A percentile compares a stretch with the other conserved stretches of the same genome.
Evolutionary conservation across 441 rosid species (phyloP).

Genomic region (Adansonia grandidieri): DNA sequence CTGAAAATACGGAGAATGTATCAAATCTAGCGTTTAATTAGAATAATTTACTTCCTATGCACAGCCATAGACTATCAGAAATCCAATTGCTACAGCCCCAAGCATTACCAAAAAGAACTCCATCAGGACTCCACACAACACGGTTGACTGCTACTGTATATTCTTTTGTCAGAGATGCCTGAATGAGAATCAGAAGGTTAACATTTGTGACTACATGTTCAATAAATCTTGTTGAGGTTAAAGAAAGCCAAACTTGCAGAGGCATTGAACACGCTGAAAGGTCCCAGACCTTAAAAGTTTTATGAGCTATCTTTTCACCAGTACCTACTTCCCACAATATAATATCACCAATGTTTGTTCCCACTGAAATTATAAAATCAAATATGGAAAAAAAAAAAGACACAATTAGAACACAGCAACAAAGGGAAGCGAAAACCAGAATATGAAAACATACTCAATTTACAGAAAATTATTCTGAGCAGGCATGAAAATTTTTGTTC

Average conservation of each 20-base stretch:
- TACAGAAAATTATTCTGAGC: conserved; percentile 16
- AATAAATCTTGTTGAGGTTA: conserved; percentile 24
- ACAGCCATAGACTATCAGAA: conserved; percentile 3
- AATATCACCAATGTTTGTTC: conserved; percentile 75
- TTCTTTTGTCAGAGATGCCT: conserved; percentile 68
- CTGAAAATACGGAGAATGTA: conserved; percentile 42
- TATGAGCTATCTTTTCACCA: conserved; percentile 58
- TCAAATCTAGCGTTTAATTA: conserved; percentile 13
- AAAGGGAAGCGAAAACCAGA: conserved; percentile 20
- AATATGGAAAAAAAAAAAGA: conserved; percentile 5
- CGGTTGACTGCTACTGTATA: conserved; percentile 66
- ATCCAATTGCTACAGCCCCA: conserved; percentile 9
- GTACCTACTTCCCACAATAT: conserved; percentile 76
- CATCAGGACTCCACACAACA: conserved; percentile 91
- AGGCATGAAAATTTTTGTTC: conserved; percentile 12
- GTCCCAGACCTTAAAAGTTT: conserved; percentile 74
- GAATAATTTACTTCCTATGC: not conserved
- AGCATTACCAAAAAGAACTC: conserved; percentile 69
- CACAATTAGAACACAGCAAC: conserved; percentile 8
- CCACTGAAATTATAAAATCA: conserved; percentile 56
- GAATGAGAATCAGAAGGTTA: conserved; percentile 29
- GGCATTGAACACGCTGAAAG: conserved; percentile 51
- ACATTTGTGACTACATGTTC: conserved; percentile 22
- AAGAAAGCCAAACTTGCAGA: conserved; percentile 56
- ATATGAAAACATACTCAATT: conserved; percentile 13